Evolutionary conservation across 1,284 basidiomycete species (phyloP).

Genomic region (Heterobasidion annosum): DNA sequence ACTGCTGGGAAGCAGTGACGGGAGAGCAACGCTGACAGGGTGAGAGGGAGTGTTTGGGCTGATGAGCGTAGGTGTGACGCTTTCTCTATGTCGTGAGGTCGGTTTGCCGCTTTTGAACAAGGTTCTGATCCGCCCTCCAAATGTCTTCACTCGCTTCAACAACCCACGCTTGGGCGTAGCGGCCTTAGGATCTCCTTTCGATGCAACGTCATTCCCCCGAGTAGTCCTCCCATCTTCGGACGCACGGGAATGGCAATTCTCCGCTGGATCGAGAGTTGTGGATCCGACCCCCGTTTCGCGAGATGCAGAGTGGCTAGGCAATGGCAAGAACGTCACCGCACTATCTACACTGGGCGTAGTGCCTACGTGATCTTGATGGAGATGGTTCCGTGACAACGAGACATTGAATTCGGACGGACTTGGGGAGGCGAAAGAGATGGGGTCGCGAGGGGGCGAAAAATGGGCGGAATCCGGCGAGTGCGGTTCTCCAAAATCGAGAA

Average conservation of each 20-base stretch:
- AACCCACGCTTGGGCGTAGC: slow-evolving; percentile 8
- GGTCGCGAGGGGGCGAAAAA: slow-evolving; percentile 9
- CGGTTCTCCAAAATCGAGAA: slow-evolving; percentile 8
- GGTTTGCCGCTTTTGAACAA: slow-evolving; percentile 15
- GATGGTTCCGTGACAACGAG: slow-evolving; percentile 2
- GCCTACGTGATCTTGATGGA: background rate
- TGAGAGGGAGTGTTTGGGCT: slow-evolving; percentile 2
- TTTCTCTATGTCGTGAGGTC: background rate
- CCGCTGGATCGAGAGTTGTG: background rate
- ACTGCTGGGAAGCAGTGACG: background rate
- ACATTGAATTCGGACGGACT: slow-evolving; percentile 19
- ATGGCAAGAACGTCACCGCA: slow-evolving; percentile 4
- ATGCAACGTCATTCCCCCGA: background rate
- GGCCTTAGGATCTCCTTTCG: background rate
- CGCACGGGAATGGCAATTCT: background rate
- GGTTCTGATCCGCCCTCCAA: slow-evolving; percentile 19
- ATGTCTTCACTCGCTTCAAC: slow-evolving; percentile 14
- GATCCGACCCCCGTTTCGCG: background rate
- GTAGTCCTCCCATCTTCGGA: background rate
- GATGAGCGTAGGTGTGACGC: slow-evolving; percentile 4
- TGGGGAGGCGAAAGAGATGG: slow-evolving; percentile 19
- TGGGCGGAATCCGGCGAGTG: slow-evolving; percentile 12
- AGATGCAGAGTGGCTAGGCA: background rate
- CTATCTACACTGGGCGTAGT: slow-evolving; percentile 2
- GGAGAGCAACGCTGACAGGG: slow-evolving; percentile 2